These are phyloP conservation scores for Sesbania bispinosa DNA, from an alignment of 306 rosid species.

Conservation along the genomic window DNA sequence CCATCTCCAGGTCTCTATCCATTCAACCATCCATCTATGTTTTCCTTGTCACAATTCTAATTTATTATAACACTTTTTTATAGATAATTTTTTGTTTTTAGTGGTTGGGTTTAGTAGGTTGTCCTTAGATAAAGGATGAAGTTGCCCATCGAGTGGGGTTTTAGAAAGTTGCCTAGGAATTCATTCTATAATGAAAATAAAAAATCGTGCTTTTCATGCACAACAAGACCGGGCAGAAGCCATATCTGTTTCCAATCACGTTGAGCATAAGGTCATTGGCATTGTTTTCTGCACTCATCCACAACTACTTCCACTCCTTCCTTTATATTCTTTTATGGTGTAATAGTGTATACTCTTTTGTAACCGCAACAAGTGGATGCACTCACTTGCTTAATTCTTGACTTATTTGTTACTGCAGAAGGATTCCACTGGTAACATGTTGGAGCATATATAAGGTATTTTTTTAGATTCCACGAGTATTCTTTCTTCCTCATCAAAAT, in stretches of 20 bases:
- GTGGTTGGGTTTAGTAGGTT: conserved; percentile 42
- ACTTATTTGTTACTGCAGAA: conserved; percentile 37
- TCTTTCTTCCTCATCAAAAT: too few species aligned
- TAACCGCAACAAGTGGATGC: background rate
- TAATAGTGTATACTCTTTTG: background rate
- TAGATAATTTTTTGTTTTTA: background rate
- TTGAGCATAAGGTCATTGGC: conserved; percentile 96
- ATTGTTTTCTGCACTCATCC: conserved; percentile 96
- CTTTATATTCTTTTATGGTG: too few species aligned
- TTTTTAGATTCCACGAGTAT: too few species aligned
- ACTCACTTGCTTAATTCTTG: background rate
- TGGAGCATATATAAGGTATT: too few species aligned
- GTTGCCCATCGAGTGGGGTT: conserved; percentile 68
- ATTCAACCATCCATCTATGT: background rate
- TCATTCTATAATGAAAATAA: conserved; percentile 84
- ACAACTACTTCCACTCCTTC: conserved; percentile 18
- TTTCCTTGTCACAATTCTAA: background rate
- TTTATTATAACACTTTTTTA: too few species aligned
- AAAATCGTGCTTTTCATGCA: conserved; percentile 78
- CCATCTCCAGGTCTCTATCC: conserved; percentile 44
- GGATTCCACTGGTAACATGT: conserved; percentile 95
- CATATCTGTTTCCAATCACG: conserved; percentile 81
- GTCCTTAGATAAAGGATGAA: conserved; percentile 51
- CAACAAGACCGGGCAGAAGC: conserved; percentile 84
- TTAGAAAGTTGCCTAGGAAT: conserved; percentile 74